Percentiles rank a stretch among this genome's conserved stretches.
Evolutionary conservation across 352 stramenopile genomes (phyloP).

Genomic region (Phytopythium boreale): DNA sequence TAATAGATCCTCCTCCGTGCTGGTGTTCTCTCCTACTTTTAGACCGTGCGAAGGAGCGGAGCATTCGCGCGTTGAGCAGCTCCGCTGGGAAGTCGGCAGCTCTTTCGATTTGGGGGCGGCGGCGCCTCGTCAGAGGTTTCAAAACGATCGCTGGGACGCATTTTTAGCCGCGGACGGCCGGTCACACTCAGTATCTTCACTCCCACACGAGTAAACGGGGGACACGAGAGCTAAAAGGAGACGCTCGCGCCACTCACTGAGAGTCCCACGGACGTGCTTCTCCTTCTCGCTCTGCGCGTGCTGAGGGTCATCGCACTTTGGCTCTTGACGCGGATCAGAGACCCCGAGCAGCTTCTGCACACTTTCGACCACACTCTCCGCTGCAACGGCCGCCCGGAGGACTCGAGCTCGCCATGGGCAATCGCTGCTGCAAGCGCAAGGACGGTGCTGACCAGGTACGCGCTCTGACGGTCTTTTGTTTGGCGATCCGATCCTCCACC

Average conservation of each 20-base stretch:
- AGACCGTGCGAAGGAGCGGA: neutral
- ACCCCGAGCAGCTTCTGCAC: neutral
- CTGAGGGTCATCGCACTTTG: neutral
- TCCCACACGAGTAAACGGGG: neutral
- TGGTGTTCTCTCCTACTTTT: neutral
- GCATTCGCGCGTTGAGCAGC: neutral
- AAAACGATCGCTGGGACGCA: conserved; percentile 2
- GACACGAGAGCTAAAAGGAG: neutral
- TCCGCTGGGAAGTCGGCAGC: neutral
- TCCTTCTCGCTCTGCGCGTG: neutral
- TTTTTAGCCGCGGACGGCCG: neutral
- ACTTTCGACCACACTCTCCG: too few species aligned
- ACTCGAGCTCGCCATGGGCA: conserved; percentile 18
- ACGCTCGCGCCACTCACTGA: neutral
- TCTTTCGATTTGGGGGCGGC: neutral
- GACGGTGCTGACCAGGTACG: conserved; percentile 7
- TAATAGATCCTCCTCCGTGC: too few species aligned
- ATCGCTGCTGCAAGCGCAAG: conserved; percentile 21
- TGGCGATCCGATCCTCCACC: neutral
- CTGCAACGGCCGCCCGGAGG: neutral
- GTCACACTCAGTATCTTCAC: neutral
- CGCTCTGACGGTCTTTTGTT: neutral
- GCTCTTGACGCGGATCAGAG: conserved; percentile 3
- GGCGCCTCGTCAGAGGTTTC: conserved; percentile 1
- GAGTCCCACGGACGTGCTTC: neutral